Conservation (phyloP, 345 rosid genomes). For the Salix suchowensis region DNA sequence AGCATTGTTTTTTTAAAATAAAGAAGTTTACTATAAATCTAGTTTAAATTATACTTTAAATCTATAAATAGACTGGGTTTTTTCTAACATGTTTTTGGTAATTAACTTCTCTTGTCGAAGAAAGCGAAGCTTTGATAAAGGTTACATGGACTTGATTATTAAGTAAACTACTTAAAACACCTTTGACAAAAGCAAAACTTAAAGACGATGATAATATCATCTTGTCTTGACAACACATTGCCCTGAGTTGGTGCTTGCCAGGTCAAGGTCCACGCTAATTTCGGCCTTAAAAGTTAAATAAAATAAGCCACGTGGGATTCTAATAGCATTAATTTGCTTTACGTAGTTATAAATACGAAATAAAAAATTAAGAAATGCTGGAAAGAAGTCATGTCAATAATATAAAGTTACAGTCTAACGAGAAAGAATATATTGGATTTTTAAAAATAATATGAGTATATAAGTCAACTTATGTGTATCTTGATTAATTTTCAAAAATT, state of each 20-base stretch:
- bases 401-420: background rate
- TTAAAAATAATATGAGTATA: too few relatives aligned
- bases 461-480: too few relatives aligned
- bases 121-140: background rate
- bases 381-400: background rate
- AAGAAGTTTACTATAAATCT: too few relatives aligned
- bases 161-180: background rate
- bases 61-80: too few relatives aligned
- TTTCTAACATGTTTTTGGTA: background rate
- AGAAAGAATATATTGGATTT: background rate
- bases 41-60: too few relatives aligned
- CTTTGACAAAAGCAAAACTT: background rate
- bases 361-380: background rate
- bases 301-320: background rate
- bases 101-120: background rate
- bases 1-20: too few relatives aligned
- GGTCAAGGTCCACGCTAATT: background rate
- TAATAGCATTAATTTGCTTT: background rate
- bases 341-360: background rate
- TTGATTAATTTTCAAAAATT: accelerated
- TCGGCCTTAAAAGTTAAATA: background rate
- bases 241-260: background rate
- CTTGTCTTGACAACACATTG: background rate
- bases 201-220: background rate
- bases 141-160: background rate